Base-by-base conservation (phyloP, 768 basidiomycete genomes). In the Nidularia sp. region DNA sequence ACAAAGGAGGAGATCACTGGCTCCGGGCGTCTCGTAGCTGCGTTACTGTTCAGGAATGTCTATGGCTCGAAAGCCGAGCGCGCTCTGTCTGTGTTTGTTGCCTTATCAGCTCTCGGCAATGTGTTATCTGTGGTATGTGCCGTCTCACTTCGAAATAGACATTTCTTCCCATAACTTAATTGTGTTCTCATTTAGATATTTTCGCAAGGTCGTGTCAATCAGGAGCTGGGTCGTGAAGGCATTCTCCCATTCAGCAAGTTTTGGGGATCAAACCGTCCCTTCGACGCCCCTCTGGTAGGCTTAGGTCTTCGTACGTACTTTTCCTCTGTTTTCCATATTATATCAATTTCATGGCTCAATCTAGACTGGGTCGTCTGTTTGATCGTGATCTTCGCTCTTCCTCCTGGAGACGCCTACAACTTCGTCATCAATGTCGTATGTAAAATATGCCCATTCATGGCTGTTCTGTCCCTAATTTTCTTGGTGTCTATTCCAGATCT, bases 361-460 rank as follows among this genome's bases (percentile, higher is more conserved):
- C 36, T 13, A 73, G 70, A 73, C 45, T 74, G 70, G 67, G 46
- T 58, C 22, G 53, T 72, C 39, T 75, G 71, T 52, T 47, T 69
- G 31, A 63, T 71, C 34, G 62, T 73, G 41, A 68, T 74, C 18
- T 66, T 74, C 50, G 64, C 63, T 9, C 63, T 73, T 0, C 86
- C 86, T 0, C 75, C 84, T 0, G 85, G 86, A 6, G 85, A 87
- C 54, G 84, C 84, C 0, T 88, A 84, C 61, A 74, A 76, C 50
- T 84, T 89, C 63, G 73, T 81, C 39, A 67, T 84, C 58, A 83
- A 81, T 61, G 64, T 71, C 60, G 83, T 83, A 60, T 46, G 81
- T 65, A 18, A 29, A 12, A 5, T 8, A 48, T 15, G 12, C 22
- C 32, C 29, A 35, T 50, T 15, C 45, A 32, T 31, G 25, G 33